A percentile compares a stretch with the other conserved stretches of the same genome.
Conservation (phyloP, 1,139 yeast genomes). For the Candida anutae region DNA sequence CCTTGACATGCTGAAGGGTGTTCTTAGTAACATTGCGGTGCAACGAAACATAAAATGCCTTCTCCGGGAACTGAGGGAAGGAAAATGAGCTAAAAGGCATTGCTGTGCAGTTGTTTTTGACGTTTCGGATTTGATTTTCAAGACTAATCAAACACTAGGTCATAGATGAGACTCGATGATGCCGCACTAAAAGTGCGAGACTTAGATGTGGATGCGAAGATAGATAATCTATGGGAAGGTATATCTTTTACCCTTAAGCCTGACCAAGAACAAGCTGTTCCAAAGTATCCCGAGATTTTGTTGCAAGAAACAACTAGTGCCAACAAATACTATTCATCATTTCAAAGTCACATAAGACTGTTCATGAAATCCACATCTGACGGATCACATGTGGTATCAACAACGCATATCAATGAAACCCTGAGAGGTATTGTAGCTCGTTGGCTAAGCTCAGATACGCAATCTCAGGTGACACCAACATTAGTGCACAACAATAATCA, state of each 20-base stretch:
- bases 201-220: too few species aligned
- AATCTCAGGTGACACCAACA: too few species aligned
- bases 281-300: conserved; percentile 27
- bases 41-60: conserved; percentile 17
- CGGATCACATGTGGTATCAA: too few species aligned
- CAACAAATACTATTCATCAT: conserved; percentile 23
- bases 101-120: background rate
- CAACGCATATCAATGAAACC: too few species aligned
- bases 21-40: conserved; percentile 14
- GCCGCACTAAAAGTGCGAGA: too few species aligned
- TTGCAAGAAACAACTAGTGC: conserved; percentile 26
- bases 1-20: conserved; percentile 19
- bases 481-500: conserved; percentile 3
- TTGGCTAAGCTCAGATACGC: too few species aligned
- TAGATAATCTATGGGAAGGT: conserved; percentile 1
- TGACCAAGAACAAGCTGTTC: background rate
- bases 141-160: background rate
- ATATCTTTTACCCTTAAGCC: too few species aligned
- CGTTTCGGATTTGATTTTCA: background rate
- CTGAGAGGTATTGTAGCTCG: too few species aligned
- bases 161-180: too few species aligned
- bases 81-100: conserved; percentile 3
- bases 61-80: conserved; percentile 30
- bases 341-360: conserved; percentile 31
- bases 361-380: too few species aligned